These are phyloP conservation scores for Rubia yunnanensis DNA, from an alignment of 257 asterid species.

Conservation along the genomic window DNA sequence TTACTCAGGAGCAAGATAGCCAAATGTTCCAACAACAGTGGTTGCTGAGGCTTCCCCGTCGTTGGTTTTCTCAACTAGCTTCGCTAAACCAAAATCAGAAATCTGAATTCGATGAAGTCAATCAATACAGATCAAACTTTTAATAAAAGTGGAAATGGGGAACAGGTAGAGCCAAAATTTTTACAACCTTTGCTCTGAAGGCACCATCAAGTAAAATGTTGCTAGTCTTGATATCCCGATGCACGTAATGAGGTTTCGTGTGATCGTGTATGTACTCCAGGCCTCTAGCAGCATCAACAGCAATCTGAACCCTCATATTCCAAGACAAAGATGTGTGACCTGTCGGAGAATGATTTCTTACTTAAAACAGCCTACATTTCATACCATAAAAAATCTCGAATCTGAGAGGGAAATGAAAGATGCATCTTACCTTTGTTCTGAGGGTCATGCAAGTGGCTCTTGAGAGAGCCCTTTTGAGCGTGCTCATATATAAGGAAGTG, in stretches of 20 bases:
- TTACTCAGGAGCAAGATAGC: conserved; percentile 97
- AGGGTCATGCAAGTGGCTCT: conserved; percentile 85
- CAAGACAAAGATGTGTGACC: conserved; percentile 87
- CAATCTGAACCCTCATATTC: conserved; percentile 89
- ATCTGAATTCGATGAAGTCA: conserved; percentile 34
- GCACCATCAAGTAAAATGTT: conserved; percentile 80
- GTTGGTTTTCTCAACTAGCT: conserved; percentile 62
- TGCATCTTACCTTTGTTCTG: conserved; percentile 57
- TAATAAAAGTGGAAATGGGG: conserved; percentile 6
- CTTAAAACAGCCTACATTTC: neutral
- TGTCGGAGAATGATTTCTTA: conserved; percentile 17
- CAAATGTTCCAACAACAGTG: conserved; percentile 90
- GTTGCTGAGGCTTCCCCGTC: conserved; percentile 89
- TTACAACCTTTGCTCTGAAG: conserved; percentile 70
- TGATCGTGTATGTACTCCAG: conserved; percentile 96
- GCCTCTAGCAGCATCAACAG: conserved; percentile 98
- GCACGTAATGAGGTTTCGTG: conserved; percentile 93
- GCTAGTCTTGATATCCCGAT: conserved; percentile 91
- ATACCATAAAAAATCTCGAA: neutral
- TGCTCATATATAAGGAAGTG: conserved; percentile 84
- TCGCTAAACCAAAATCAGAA: conserved; percentile 94
- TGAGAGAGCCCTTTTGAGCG: conserved; percentile 87
- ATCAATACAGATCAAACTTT: conserved; percentile 13
- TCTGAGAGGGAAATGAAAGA: neutral
- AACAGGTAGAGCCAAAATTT: conserved; percentile 4